Evolutionary conservation across 768 basidiomycete species (phyloP), one percentile per base, ranked within the genome.

Genomic region (Tricholoma matsutake): DNA sequence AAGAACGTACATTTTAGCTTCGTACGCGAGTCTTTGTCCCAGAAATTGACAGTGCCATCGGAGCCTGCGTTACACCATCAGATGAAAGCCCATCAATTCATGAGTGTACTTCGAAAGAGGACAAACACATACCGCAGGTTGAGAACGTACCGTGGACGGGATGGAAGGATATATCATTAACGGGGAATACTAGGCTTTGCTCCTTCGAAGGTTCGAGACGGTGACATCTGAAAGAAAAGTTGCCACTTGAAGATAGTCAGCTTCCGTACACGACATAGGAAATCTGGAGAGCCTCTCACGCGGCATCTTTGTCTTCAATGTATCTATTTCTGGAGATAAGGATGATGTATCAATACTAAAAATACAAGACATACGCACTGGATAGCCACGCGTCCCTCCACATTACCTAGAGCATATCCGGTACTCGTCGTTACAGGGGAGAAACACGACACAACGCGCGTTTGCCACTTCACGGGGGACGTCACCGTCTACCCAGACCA

Each of bases 401-500:
- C 85, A 65, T 92, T 93, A 29, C 92, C 92, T 2, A 94, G 83
- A 0, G 91, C 91, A 65, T 92, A 94, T 5, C 91, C 91, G 63
- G 83, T 87, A 58, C 68, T 83, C 6, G 74, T 51, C 11, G 86
- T 82, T n/a, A 53, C 51, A 3, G 87, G 83, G 14, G 89, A 88
- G 69, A 94, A 93, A 70, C 91, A 93, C 3, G 91, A 85, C 9
- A 94, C 83, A 3, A 91, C 89, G 29, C 94, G 85, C 9, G 93
- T 95, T 76, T 96, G 94, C 91, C 91, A 94, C 69, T 96, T 97
- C 61, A 98, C 75, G 1, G 96, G 94, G 0, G 94, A 96, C 25
- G 79, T 75, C 62, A 92, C 87, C 22, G 84, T 87, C 92, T 96
- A 65, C 41, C 8, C 54, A 49, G 34, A 43, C n/a, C 51, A 45